Percentiles rank a stretch among this genome's conserved stretches.
Evolutionary conservation across 352 stramenopile genomes (phyloP).

Genomic region (Lagenidium sp.): DNA sequence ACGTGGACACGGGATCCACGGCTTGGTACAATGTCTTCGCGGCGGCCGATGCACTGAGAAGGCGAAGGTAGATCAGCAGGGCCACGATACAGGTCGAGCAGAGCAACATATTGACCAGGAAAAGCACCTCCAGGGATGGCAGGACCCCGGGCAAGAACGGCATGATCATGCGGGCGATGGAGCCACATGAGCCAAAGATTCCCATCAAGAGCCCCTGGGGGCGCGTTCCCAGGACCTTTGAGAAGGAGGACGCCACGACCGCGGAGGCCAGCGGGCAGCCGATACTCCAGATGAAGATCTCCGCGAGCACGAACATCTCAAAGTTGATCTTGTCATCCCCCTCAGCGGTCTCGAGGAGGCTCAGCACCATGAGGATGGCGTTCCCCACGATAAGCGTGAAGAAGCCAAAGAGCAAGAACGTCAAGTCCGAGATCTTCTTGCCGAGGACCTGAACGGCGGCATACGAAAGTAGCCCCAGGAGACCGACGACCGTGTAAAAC

Average conservation of each 20-base stretch:
- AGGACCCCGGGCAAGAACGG: constrained; percentile 46
- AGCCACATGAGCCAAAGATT: constrained; percentile 47
- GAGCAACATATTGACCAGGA: constrained; percentile 32
- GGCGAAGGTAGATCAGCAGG: constrained; percentile 19
- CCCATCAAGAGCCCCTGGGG: constrained; percentile 50
- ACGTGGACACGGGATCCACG: no score
- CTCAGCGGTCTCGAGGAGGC: constrained; percentile 1
- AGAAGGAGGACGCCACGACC: constrained; percentile 47
- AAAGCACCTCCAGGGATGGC: constrained; percentile 28
- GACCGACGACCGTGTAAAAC: constrained; percentile 45
- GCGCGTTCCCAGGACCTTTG: constrained; percentile 37
- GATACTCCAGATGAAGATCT: constrained; percentile 57
- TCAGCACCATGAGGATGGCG: constrained; percentile 24
- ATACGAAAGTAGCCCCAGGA: constrained; percentile 43
- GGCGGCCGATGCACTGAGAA: no score
- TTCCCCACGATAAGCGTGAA: constrained; percentile 35
- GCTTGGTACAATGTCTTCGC: no score
- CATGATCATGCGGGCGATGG: constrained; percentile 42
- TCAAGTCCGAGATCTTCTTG: constrained; percentile 27
- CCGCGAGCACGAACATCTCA: constrained; percentile 23
- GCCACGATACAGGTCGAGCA: constrained; percentile 31
- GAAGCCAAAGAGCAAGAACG: constrained; percentile 42
- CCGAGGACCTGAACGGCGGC: constrained; percentile 20
- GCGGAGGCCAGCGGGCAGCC: constrained; percentile 43
- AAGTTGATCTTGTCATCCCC: constrained; percentile 10